Percentiles rank a stretch among this genome's conserved stretches.
phyloP scores from a whole-genome alignment of 495 filamentous ascomycete species.

The Aspergillus ellipticus region DNA sequence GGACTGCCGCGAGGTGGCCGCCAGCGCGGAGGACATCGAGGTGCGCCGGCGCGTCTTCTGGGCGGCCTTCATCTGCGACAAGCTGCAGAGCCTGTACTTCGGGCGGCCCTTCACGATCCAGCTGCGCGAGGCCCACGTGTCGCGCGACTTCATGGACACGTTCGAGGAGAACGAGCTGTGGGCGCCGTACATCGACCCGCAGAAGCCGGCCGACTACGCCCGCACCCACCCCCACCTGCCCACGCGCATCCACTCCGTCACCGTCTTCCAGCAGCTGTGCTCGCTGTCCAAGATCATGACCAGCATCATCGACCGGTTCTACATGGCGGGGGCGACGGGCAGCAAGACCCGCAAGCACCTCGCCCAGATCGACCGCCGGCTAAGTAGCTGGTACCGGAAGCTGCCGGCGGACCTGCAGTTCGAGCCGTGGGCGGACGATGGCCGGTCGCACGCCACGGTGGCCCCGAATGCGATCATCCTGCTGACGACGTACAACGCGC shows the following conservation, averaged over 20 bases:
- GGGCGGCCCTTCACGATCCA: constrained; percentile 22
- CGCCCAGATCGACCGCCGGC: constrained; percentile 12
- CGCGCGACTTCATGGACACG: constrained; percentile 19
- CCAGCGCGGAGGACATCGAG: constrained; percentile 30
- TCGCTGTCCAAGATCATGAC: constrained; percentile 23
- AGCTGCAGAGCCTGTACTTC: constrained; percentile 33
- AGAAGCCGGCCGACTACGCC: not conserved
- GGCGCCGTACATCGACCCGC: constrained; percentile 1
- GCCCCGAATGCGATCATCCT: constrained; percentile 18
- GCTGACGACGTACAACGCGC: constrained; percentile 14
- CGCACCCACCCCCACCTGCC: not conserved
- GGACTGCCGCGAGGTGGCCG: constrained; percentile 7
- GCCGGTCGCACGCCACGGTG: not conserved
- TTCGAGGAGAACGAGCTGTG: constrained; percentile 26
- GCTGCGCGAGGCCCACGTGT: constrained; percentile 15
- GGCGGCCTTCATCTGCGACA: constrained; percentile 37
- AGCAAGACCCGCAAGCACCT: constrained; percentile 3
- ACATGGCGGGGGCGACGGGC: constrained; percentile 24
- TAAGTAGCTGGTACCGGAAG: constrained; percentile 17
- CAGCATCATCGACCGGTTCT: constrained; percentile 24
- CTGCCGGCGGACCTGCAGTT: constrained; percentile 22
- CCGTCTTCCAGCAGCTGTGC: constrained; percentile 21
- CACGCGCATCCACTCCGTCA: constrained; percentile 17
- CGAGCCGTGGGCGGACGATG: constrained; percentile 3
- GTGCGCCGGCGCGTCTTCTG: constrained; percentile 37